These are phyloP conservation scores for Strobilomyces dryophilus DNA, from an alignment of 768 basidiomycete species.

Conservation along the genomic window DNA sequence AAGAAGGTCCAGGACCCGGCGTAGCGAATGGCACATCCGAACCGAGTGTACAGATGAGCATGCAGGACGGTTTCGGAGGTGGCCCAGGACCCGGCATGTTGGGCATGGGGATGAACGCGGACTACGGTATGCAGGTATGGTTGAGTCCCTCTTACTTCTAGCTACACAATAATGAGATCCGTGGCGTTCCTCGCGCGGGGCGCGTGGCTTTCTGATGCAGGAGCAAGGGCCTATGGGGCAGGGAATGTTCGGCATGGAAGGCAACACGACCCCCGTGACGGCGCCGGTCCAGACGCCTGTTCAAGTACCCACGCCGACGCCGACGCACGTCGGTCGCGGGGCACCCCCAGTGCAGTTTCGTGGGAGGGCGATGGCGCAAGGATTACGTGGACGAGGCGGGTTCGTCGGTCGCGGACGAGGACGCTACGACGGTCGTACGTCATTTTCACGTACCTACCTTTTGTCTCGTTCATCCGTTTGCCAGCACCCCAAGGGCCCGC, in stretches of 20 bases:
- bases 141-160: constrained; percentile 26
- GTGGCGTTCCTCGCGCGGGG: constrained; percentile 25
- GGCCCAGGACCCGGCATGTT: constrained; percentile 54
- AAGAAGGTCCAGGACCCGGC: constrained; percentile 37
- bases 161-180: constrained; percentile 35
- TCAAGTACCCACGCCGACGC: constrained; percentile 29
- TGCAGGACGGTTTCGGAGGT: constrained; percentile 40
- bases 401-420: constrained; percentile 37
- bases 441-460: not conserved
- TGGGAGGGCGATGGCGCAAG: constrained; percentile 41
- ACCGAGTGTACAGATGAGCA: constrained; percentile 37
- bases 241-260: constrained; percentile 67
- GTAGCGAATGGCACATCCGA: constrained; percentile 37
- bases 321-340: constrained; percentile 28
- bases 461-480: not conserved
- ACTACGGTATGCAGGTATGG: constrained; percentile 74
- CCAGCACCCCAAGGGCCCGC: constrained; percentile 50
- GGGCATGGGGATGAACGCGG: constrained; percentile 66
- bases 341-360: constrained; percentile 40
- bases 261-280: constrained; percentile 45
- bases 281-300: constrained; percentile 35
- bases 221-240: constrained; percentile 61
- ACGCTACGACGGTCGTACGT: constrained; percentile 39
- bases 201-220: constrained; percentile 34
- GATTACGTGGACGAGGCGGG: constrained; percentile 42